Evolutionary conservation across 2,329 filamentous ascomycete genomes (phyloP), one percentile per base, ranked within the genome.

Genomic region (Eurotiales sp.): DNA sequence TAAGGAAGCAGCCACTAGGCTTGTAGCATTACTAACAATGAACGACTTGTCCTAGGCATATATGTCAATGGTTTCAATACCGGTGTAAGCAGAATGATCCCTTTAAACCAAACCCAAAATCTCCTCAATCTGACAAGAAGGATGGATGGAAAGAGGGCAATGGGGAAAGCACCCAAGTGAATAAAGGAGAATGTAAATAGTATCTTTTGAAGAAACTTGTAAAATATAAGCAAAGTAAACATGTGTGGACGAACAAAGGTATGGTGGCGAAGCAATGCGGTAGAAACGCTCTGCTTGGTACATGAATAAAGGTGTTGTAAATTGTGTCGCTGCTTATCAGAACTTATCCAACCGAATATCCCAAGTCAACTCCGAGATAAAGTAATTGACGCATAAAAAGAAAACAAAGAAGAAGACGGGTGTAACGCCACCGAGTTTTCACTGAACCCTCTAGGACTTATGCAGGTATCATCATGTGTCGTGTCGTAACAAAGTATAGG

Each of bases 381-480:
- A 51, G 42, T 42, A 51, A 45, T 50, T 25, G 36, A n/a, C n/a
- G n/a, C n/a, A n/a, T n/a, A n/a, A n/a, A n/a, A n/a, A 34, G 41
- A 32, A 37, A 22, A 44, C 49, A 37, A 8, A 48, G 41, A 51
- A 48, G 53, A 27, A 53, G 29, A 45, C 36, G 46, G 40, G 19
- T 53, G 54, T 64, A 70, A 71, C 68, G 68, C 67, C 68, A 62
- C 22, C 22, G 40, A 62, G 62, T 59, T 61, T 62, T 64, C 63
- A 65, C 64, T 63, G 57, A 63, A 65, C 60, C 67, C 60, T 69
- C 66, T 70, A 70, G 59, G 64, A 48, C 47, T 68, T 63, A 71
- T 70, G 68, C 67, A 67, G 64, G 66, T 70, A 70, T 73, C 70
- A 64, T 73, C 66, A 71, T 71, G 66, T 70, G 63, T 70, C 68